Percentiles rank a stretch among this genome's conserved stretches.
These are phyloP conservation scores for Thalia dealbata DNA, from an alignment of 176 grass and related monocot genomes.

Conservation along the genomic window DNA sequence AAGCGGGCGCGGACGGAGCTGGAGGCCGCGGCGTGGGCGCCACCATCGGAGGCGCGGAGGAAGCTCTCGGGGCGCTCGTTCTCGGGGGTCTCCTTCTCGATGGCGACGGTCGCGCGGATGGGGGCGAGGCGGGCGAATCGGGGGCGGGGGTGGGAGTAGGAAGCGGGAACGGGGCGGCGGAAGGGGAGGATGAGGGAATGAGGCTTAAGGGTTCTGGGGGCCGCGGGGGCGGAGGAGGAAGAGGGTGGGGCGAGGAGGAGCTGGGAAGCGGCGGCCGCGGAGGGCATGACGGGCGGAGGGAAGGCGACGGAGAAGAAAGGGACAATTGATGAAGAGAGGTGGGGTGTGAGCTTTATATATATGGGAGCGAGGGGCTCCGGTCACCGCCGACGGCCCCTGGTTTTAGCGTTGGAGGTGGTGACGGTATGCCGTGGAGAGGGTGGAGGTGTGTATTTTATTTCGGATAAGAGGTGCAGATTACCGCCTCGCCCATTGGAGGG, in stretches of 20 bases:
- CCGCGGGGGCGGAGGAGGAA: neutral
- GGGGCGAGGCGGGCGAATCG: constrained; percentile 8
- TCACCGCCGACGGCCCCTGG: constrained; percentile 29
- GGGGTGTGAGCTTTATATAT: neutral
- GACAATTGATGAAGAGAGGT: neutral
- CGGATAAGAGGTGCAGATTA: constrained; percentile 26
- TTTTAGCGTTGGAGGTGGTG: constrained; percentile 13
- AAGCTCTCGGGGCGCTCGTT: constrained; percentile 79
- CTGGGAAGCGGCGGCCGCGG: constrained; percentile 23
- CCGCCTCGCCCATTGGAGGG: neutral
- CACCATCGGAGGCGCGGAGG: constrained; percentile 39
- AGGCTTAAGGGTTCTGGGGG: constrained; percentile 2
- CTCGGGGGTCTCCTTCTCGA: constrained; percentile 97
- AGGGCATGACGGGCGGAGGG: constrained; percentile 20
- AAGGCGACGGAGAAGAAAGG: constrained; percentile 13
- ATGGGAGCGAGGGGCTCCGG: neutral
- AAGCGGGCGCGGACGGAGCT: constrained; percentile 75
- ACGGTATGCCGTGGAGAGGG: constrained; percentile 1
- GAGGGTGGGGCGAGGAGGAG: constrained; percentile 13
- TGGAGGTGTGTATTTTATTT: neutral
- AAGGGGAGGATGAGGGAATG: neutral
- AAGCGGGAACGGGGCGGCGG: too few relatives aligned
- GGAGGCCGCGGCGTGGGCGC: constrained; percentile 26
- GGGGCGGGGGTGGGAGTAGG: neutral
- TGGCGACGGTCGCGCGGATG: constrained; percentile 51